Conservation (phyloP, 352 stramenopile genomes). For the Globisporangium apiculatum region DNA sequence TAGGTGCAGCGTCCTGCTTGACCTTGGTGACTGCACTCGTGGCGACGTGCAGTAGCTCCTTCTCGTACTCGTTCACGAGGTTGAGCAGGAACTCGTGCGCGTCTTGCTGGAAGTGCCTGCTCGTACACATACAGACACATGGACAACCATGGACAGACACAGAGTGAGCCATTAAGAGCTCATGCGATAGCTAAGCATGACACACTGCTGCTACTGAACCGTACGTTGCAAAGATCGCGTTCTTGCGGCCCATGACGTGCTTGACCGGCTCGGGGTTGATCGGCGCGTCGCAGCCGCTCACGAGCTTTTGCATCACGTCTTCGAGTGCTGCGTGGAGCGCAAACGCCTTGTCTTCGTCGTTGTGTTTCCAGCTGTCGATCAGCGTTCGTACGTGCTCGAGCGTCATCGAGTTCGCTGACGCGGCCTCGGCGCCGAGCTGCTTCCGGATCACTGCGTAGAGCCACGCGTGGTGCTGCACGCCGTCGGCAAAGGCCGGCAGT, state of each 20-base stretch:
- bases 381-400: conserved; percentile 37
- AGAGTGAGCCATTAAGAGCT: not conserved
- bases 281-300: conserved; percentile 47
- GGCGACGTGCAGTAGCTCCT: conserved; percentile 58
- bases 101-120: conserved; percentile 79
- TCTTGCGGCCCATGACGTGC: conserved; percentile 66
- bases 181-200: too few relatives aligned
- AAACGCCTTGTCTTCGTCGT: conserved; percentile 42
- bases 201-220: conserved; percentile 7
- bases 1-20: conserved; percentile 4
- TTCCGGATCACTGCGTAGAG: conserved; percentile 52
- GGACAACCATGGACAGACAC: not conserved
- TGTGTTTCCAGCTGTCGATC: conserved; percentile 41
- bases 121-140: conserved; percentile 1
- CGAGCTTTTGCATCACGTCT: conserved; percentile 52
- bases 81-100: conserved; percentile 85
- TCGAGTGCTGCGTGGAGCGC: conserved; percentile 47
- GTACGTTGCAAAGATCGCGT: conserved; percentile 78
- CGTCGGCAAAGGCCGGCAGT: conserved; percentile 56
- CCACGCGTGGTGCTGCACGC: conserved; percentile 47
- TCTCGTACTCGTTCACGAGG: conserved; percentile 80
- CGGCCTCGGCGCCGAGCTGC: conserved; percentile 19
- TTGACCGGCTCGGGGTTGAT: conserved; percentile 82
- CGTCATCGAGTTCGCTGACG: conserved; percentile 18
- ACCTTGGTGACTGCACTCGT: conserved; percentile 15